phyloP scores from a whole-genome alignment of 2,329 filamentous ascomycete genomes.

The Neonectria punicea region DNA sequence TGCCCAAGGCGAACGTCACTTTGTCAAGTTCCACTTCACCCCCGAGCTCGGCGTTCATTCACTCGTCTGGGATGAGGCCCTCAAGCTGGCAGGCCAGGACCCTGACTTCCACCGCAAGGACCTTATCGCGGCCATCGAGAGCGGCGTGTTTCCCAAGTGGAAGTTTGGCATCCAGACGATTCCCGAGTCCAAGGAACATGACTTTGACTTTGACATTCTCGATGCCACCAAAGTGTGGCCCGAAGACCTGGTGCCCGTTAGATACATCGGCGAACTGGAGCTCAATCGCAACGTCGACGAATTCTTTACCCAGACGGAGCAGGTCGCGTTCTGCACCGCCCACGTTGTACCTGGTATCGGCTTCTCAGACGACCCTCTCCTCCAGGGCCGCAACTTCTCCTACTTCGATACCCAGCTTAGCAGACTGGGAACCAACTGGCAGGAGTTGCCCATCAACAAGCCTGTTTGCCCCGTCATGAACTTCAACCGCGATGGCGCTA shows the following conservation, averaged over 20 bases:
- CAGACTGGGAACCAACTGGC: conserved; percentile 72
- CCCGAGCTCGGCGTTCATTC: conserved; percentile 81
- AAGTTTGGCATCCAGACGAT: conserved; percentile 85
- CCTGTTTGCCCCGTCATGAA: conserved; percentile 81
- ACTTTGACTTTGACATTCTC: conserved; percentile 87
- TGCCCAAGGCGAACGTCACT: conserved; percentile 72
- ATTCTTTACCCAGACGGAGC: conserved; percentile 85
- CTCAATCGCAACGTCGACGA: conserved; percentile 84
- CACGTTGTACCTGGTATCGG: conserved; percentile 84
- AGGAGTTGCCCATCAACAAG: conserved; percentile 81
- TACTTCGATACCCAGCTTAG: conserved; percentile 50
- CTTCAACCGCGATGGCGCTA: conserved; percentile 78
- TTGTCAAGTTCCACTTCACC: conserved; percentile 83
- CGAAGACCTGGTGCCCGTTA: conserved; percentile 77
- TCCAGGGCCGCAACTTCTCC: conserved; percentile 77
- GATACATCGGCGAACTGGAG: conserved; percentile 82
- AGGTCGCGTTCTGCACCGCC: conserved; percentile 83
- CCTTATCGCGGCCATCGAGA: conserved; percentile 77
- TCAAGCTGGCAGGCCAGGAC: conserved; percentile 79
- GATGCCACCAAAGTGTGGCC: conserved; percentile 91
- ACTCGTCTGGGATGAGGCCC: conserved; percentile 81
- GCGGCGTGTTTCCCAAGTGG: conserved; percentile 78
- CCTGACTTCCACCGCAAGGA: conserved; percentile 87
- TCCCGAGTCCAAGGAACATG: conserved; percentile 75
- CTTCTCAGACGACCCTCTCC: conserved; percentile 79